phyloP scores from a whole-genome alignment of 768 basidiomycete species.

The Russula vinacea region DNA sequence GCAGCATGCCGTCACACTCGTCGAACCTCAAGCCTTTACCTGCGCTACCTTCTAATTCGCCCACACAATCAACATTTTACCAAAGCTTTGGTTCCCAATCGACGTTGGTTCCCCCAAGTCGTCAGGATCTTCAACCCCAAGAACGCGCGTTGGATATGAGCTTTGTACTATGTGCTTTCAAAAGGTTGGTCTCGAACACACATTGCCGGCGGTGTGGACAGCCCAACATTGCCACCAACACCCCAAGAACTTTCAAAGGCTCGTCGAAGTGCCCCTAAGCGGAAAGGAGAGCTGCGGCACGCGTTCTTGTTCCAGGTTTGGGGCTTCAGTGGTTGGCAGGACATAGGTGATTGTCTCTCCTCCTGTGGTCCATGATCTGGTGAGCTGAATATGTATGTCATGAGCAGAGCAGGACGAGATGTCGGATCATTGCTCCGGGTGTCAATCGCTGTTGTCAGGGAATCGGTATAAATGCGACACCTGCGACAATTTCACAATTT shows the following conservation, averaged over 20 bases:
- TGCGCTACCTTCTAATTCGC: slow-evolving; percentile 37
- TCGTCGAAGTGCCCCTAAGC: slow-evolving; percentile 62
- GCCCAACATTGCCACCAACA: slow-evolving; percentile 32
- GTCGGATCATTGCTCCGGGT: slow-evolving; percentile 75
- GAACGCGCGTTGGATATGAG: slow-evolving; percentile 60
- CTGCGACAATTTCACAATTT: slow-evolving; percentile 77
- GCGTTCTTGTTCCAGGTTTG: slow-evolving; percentile 85
- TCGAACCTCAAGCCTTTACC: slow-evolving; percentile 46
- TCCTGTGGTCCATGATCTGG: slow-evolving; percentile 6
- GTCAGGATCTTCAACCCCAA: slow-evolving; percentile 23
- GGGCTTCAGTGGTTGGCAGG: slow-evolving; percentile 80
- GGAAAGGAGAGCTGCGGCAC: slow-evolving; percentile 76
- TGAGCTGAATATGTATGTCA: neutral
- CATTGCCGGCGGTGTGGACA: slow-evolving; percentile 46
- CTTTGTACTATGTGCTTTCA: slow-evolving; percentile 81
- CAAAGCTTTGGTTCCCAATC: slow-evolving; percentile 22
- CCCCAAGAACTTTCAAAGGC: slow-evolving; percentile 50
- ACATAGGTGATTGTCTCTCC: slow-evolving; percentile 63
- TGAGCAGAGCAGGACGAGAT: slow-evolving; percentile 69
- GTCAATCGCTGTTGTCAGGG: slow-evolving; percentile 54
- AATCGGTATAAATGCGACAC: slow-evolving; percentile 83
- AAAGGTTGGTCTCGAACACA: slow-evolving; percentile 72
- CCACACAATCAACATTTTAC: slow-evolving; percentile 15
- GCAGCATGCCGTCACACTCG: slow-evolving; percentile 10
- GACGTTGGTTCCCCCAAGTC: slow-evolving; percentile 28